phyloP scores from a whole-genome alignment of 352 stramenopile species.

The Globisporangium orthogonon region DNA sequence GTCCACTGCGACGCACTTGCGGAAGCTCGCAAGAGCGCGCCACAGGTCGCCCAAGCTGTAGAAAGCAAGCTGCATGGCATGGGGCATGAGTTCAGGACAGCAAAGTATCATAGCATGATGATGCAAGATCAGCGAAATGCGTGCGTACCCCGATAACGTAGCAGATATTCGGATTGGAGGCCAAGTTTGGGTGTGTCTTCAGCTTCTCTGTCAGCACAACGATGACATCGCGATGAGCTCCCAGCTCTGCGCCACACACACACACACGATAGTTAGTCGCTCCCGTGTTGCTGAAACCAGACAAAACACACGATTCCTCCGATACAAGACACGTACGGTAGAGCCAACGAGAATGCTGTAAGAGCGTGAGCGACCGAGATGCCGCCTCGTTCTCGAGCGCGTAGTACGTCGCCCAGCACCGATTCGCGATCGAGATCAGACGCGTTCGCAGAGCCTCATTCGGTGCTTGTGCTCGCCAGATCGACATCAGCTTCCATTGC shows the following conservation, averaged over 20 bases:
- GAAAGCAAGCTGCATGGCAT: slow-evolving; percentile 28
- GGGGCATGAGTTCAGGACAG: neutral
- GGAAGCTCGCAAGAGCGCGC: slow-evolving; percentile 41
- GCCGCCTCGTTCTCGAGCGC: slow-evolving; percentile 33
- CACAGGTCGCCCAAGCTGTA: slow-evolving; percentile 26
- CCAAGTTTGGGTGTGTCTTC: slow-evolving; percentile 1
- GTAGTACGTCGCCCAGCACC: slow-evolving; percentile 49
- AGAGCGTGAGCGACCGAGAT: slow-evolving; percentile 8
- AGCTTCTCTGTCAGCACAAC: slow-evolving; percentile 15
- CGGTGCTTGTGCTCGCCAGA: slow-evolving; percentile 13
- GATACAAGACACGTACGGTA: slow-evolving; percentile 33
- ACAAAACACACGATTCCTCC: neutral
- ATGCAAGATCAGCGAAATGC: neutral
- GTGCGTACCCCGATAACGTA: slow-evolving; percentile 45
- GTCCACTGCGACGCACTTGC: slow-evolving; percentile 27
- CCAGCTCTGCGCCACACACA: slow-evolving; percentile 19
- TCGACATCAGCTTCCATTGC: slow-evolving; percentile 47
- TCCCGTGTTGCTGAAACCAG: neutral
- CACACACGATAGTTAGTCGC: neutral
- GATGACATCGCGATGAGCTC: slow-evolving; percentile 21
- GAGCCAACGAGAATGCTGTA: slow-evolving; percentile 70
- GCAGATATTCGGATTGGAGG: slow-evolving; percentile 14
- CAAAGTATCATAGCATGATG: neutral
- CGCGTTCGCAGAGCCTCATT: slow-evolving; percentile 1
- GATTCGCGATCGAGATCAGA: slow-evolving; percentile 27